Base-by-base conservation (phyloP, 2,329 filamentous ascomycete species). In the Coleophoma crateriformis region DNA sequence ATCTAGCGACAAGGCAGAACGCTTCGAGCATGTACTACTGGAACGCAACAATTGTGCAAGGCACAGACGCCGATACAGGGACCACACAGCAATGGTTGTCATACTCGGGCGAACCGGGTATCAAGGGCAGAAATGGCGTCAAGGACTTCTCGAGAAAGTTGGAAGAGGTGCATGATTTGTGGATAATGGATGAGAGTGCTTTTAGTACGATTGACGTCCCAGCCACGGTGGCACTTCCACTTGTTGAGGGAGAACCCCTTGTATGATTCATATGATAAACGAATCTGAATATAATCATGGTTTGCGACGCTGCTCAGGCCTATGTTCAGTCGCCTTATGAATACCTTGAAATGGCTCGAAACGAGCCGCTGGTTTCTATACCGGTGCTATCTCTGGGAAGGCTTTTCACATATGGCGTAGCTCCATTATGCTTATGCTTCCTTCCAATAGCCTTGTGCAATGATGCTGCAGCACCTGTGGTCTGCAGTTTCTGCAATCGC, bases 11-110 rank as follows among this genome's bases (percentile, higher is more conserved):
- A 3, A 58, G 63, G 42, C 62, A 66, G 53, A 63, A 61, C 33
- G 62, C 61, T 17, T 61, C 60, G n/a, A 64, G 62, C 12, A 55
- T 54, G 37, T 66, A 65, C 48, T 60, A 60, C 47, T 65, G 62
- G 62, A 66, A 65, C 35, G 52, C 58, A 13, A 64, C 63, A 8
- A 64, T 65, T 39, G 61, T 64, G 12, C 59, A 61, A 44, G 63
- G 63, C 4, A 63, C 58, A n/a, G 50, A 52, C 27, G 19, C 59
- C 1, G 62, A 64, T 38, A 60, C 58, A 2, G 60, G 62, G 50
- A 49, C 58, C 27, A 59, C 61, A 3, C 60, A 64, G 44, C 52
- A 59, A 3, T 65, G 63, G 60, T 59, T 62, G 33, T 64, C 64
- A 12, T 64, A 57, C 33, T 49, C 41, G 5, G 58, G 17, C 46